Evolutionary conservation across 805 yeast genomes (phyloP), one percentile per base, ranked within the genome.

Genomic region (Clavispora asparagi): DNA sequence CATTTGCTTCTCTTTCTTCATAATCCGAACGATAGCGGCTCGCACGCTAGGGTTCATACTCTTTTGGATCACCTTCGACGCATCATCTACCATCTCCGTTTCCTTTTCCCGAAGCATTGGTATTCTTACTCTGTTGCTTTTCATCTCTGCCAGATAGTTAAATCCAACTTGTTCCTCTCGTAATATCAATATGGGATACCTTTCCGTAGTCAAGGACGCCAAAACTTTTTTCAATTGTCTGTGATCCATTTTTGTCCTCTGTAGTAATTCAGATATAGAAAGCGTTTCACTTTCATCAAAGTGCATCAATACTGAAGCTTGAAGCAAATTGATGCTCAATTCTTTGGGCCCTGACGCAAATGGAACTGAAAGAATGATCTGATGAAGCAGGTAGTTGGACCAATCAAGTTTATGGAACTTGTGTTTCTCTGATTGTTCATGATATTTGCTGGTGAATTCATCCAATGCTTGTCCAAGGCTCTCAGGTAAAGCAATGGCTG

Each of bases 341-440:
- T 68, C 73, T 42, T 66, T 67, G 8, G 54, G 40, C 0, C 64
- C 70, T 11, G 49, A 49, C 13, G 57, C 57, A 50, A 74, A 74
- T 17, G 56, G 48, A 2, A 64, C 65, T 12, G 51, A 47, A 13
- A 76, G 59, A 0, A 57, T 52, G 16, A 76, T 47, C 48, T 73
- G 74, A 43, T 76, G 79, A 14, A 75, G 57, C 14, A 70, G 62
- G 41, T 63, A 68, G 43, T 58, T 61, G 30, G 60, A 62, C 81
- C 80, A 76, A 48, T 73, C 69, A 13, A 74, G 57, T 4, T 45
- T 58, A 44, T 61, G 66, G 38, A 52, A 57, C 39, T 59, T 54
- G 32, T 51, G 49, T 26, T 57, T 58, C 11, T 57, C 63, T 26
- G 58, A 58, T 16, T 48, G 43, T 7, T 37, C 41, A 17, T 54